Evolutionary conservation across 1,284 basidiomycete genomes (phyloP).

Genomic region (Volvariella surrecta): DNA sequence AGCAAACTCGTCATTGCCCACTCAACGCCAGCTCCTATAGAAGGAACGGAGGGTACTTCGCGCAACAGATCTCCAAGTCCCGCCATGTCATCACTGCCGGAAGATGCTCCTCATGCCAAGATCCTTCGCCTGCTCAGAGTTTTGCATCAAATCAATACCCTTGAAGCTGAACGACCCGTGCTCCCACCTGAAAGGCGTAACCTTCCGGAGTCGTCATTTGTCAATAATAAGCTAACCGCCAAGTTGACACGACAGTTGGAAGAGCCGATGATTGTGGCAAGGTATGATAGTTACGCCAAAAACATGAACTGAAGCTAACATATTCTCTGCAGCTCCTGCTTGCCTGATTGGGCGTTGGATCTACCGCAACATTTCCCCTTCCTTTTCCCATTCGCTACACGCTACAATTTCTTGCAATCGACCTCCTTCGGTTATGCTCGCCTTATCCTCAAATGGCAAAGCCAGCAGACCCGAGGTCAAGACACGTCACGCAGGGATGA

Average conservation of each 20-base stretch:
- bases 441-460: slow-evolving; percentile 86
- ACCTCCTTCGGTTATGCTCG: slow-evolving; percentile 97
- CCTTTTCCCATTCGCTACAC: slow-evolving; percentile 96
- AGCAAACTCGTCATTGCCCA: slow-evolving; percentile 1
- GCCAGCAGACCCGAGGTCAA: slow-evolving; percentile 67
- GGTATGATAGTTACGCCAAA: slow-evolving; percentile 39
- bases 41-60: slow-evolving; percentile 29
- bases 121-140: slow-evolving; percentile 88
- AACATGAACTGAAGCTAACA: slow-evolving; percentile 3
- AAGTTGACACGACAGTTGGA: slow-evolving; percentile 97
- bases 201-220: slow-evolving; percentile 74
- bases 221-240: slow-evolving; percentile 97
- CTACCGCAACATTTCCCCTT: slow-evolving; percentile 94
- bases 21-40: slow-evolving; percentile 24
- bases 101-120: slow-evolving; percentile 81
- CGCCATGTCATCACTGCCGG: slow-evolving; percentile 68
- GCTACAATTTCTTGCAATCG: slow-evolving; percentile 94
- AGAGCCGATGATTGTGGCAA: slow-evolving; percentile 98
- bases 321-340: slow-evolving; percentile 59
- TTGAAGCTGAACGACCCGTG: slow-evolving; percentile 49
- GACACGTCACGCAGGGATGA: slow-evolving; percentile 74
- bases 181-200: slow-evolving; percentile 43
- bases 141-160: slow-evolving; percentile 70
- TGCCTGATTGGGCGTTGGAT: slow-evolving; percentile 95
- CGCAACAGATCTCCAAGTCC: slow-evolving; percentile 57